These are phyloP conservation scores for Fusarium dimerum DNA, from an alignment of 2,329 filamentous ascomycete species.

Conservation along the genomic window DNA sequence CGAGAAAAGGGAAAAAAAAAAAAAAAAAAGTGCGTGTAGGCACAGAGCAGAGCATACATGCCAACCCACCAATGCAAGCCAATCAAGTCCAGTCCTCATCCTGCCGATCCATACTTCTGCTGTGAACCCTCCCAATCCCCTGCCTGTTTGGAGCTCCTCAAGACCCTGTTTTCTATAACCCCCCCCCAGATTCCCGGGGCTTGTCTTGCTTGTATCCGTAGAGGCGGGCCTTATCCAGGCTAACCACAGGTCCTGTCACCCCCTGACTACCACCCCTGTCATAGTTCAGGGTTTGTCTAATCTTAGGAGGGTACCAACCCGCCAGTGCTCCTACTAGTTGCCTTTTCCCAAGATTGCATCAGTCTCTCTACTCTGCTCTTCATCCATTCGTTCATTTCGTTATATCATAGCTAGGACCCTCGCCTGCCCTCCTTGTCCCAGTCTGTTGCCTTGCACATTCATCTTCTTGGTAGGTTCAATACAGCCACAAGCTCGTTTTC, in stretches of 20 bases:
- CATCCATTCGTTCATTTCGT: conserved; percentile 15
- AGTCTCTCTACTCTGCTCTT: conserved; percentile 27
- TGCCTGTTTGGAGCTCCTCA: neutral
- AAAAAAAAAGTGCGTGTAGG: neutral
- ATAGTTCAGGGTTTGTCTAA: conserved; percentile 29
- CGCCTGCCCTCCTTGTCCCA: conserved; percentile 12
- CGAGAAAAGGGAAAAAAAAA: too few relatives aligned
- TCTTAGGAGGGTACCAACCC: conserved; percentile 27
- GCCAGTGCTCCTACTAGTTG: neutral
- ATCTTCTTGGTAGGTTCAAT: neutral
- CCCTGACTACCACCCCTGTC: conserved; percentile 31
- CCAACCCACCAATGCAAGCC: conserved; percentile 21
- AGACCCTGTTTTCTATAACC: conserved; percentile 18
- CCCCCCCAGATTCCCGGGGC: conserved; percentile 33
- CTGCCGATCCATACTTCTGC: too few relatives aligned
- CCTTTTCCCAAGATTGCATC: conserved; percentile 34
- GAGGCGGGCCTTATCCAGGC: conserved; percentile 26
- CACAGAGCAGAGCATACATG: conserved; percentile 24
- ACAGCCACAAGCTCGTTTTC: neutral
- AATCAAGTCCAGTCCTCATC: conserved; percentile 17
- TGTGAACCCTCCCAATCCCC: conserved; percentile 6
- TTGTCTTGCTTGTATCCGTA: conserved; percentile 29
- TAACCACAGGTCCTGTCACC: conserved; percentile 25
- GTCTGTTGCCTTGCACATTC: neutral
- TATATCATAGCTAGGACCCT: conserved; percentile 29